Evolutionary conservation across 352 stramenopile genomes (phyloP).

Genomic region (Pythium rhizo-oryzae): DNA sequence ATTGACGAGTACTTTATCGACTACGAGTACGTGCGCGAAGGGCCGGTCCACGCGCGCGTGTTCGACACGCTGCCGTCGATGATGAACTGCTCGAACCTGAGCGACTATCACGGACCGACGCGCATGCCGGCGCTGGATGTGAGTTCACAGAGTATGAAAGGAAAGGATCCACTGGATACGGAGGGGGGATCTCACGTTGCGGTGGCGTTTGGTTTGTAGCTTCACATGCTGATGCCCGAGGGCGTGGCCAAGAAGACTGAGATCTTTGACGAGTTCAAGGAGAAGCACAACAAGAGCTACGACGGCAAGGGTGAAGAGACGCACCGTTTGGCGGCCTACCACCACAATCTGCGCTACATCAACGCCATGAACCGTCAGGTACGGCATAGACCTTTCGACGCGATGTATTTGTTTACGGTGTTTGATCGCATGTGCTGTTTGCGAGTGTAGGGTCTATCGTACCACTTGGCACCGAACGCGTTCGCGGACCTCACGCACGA

Average conservation of each 20-base stretch:
- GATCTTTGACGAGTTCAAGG: constrained; percentile 72
- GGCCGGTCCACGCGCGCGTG: constrained; percentile 61
- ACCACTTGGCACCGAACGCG: constrained; percentile 79
- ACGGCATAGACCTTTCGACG: background rate
- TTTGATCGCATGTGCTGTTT: background rate
- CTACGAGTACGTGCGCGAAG: constrained; percentile 86
- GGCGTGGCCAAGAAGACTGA: constrained; percentile 53
- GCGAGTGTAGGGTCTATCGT: constrained; percentile 57
- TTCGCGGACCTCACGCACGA: constrained; percentile 83
- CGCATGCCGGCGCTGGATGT: constrained; percentile 69
- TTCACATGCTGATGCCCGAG: constrained; percentile 86
- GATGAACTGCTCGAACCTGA: constrained; percentile 85
- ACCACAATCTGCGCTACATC: constrained; percentile 86
- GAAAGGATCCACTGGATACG: no score
- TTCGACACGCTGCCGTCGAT: constrained; percentile 67
- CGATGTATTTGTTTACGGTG: background rate
- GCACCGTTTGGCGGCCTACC: constrained; percentile 66
- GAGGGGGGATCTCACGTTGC: background rate
- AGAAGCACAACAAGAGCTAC: constrained; percentile 64
- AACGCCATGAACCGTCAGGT: constrained; percentile 86
- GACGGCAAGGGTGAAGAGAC: constrained; percentile 43
- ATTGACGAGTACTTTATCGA: constrained; percentile 92
- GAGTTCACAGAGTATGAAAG: constrained; percentile 23
- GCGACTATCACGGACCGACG: constrained; percentile 50
- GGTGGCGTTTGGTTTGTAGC: constrained; percentile 39